Conservation (phyloP, 306 rosid species). For the Spatholobus suberectus region DNA sequence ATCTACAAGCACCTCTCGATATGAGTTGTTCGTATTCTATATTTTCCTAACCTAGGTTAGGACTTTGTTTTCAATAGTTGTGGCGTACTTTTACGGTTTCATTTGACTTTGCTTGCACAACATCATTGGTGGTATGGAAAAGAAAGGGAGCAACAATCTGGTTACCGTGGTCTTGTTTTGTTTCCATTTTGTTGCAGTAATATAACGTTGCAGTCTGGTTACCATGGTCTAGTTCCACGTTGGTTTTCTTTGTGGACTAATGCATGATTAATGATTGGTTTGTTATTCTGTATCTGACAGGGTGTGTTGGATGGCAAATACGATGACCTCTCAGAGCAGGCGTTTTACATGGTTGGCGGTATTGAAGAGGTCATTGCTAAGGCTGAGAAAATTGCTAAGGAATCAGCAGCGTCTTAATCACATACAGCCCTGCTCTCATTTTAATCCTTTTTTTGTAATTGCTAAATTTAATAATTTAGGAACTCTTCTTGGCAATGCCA, state of each 20-base stretch:
- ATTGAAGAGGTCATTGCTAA: slow-evolving; percentile 94
- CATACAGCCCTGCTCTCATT: slow-evolving; percentile 4
- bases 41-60: neutral
- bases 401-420: slow-evolving; percentile 65
- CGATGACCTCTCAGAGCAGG: slow-evolving; percentile 90
- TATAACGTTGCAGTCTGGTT: neutral
- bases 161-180: neutral
- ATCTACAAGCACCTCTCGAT: neutral
- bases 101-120: neutral
- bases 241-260: neutral
- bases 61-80: neutral
- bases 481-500: slow-evolving; percentile 70
- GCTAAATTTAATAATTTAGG: slow-evolving; percentile 80
- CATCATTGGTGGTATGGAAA: neutral
- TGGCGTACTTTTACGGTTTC: neutral
- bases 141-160: too few relatives aligned
- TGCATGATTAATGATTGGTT: slow-evolving; percentile 8
- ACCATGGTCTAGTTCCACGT: neutral
- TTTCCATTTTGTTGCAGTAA: neutral
- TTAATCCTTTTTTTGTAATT: slow-evolving; percentile 51
- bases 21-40: neutral
- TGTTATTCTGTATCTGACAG: slow-evolving; percentile 51
- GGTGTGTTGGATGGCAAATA: slow-evolving; percentile 97
- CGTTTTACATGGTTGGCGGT: slow-evolving; percentile 99
- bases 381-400: slow-evolving; percentile 99